Percentiles rank a stretch among this genome's conserved stretches.
Evolutionary conservation across 768 basidiomycete genomes (phyloP).

Genomic region (Tulasnella sp.): DNA sequence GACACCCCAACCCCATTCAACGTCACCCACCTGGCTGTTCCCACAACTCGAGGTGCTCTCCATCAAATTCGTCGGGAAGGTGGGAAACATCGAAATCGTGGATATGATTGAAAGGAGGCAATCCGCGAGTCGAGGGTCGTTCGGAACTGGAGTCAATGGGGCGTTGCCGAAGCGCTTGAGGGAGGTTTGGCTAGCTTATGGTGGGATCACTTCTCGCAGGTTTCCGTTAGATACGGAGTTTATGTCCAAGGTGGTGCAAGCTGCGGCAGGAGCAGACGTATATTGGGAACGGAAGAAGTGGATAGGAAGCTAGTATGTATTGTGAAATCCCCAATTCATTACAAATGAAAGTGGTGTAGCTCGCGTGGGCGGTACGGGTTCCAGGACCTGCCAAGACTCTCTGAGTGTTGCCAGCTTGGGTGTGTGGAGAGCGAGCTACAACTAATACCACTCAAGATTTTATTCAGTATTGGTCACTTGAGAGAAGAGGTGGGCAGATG

Average conservation of each 20-base stretch:
- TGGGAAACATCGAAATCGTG: neutral
- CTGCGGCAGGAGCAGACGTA: neutral
- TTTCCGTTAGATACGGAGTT: neutral
- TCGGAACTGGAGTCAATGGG: neutral
- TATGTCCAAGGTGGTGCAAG: neutral
- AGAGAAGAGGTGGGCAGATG: no score
- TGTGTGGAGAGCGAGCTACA: no score
- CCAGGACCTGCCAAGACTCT: no score
- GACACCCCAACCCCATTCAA: neutral
- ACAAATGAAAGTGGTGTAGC: no score
- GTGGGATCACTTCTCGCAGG: no score
- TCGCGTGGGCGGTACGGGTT: no score
- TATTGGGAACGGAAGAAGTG: neutral
- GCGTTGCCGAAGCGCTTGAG: neutral
- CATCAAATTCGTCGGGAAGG: neutral
- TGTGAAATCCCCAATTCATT: no score
- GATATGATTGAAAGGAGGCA: neutral
- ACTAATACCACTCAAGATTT: no score
- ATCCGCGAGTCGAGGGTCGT: neutral
- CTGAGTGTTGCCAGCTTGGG: no score
- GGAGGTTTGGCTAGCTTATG: neutral
- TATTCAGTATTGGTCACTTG: no score
- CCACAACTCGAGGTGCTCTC: neutral
- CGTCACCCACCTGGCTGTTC: neutral
- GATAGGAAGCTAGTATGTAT: neutral